Evolutionary conservation across 2,329 filamentous ascomycete genomes (phyloP).

Genomic region (Trichophyton benhamiae): DNA sequence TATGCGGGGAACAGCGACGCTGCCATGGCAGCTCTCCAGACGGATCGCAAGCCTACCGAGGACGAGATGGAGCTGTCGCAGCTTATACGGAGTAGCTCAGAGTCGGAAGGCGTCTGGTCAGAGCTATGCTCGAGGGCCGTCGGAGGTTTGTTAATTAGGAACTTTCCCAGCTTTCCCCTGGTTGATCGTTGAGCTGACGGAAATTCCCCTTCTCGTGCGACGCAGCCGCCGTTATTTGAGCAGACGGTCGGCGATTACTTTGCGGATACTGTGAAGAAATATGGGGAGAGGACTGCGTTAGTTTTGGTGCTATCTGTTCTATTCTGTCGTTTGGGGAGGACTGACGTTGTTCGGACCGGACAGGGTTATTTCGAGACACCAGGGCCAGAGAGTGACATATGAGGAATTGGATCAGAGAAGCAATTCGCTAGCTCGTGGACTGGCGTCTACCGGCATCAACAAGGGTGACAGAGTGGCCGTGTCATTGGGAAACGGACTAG

Average conservation of each 20-base stretch:
- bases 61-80: neutral
- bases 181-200: constrained; percentile 5
- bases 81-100: neutral
- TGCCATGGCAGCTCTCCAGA: neutral
- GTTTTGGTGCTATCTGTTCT: constrained; percentile 15
- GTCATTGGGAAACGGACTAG: constrained; percentile 70
- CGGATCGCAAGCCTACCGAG: neutral
- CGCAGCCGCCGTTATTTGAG: constrained; percentile 35
- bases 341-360: constrained; percentile 4
- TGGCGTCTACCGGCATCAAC: constrained; percentile 57
- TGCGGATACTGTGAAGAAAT: constrained; percentile 29
- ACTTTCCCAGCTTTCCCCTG: neutral
- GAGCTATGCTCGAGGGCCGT: constrained; percentile 23
- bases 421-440: constrained; percentile 59
- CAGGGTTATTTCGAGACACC: constrained; percentile 48
- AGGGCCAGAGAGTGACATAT: constrained; percentile 59
- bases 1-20: constrained; percentile 1
- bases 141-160: constrained; percentile 17
- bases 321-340: neutral
- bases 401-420: constrained; percentile 60
- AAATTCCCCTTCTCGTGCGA: constrained; percentile 6
- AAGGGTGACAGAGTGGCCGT: constrained; percentile 80
- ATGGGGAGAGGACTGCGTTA: constrained; percentile 42
- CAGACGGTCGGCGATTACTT: constrained; percentile 38
- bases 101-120: constrained; percentile 18